phyloP scores from a whole-genome alignment of 2,329 filamentous ascomycete genomes.

The Didymella pinodella region DNA sequence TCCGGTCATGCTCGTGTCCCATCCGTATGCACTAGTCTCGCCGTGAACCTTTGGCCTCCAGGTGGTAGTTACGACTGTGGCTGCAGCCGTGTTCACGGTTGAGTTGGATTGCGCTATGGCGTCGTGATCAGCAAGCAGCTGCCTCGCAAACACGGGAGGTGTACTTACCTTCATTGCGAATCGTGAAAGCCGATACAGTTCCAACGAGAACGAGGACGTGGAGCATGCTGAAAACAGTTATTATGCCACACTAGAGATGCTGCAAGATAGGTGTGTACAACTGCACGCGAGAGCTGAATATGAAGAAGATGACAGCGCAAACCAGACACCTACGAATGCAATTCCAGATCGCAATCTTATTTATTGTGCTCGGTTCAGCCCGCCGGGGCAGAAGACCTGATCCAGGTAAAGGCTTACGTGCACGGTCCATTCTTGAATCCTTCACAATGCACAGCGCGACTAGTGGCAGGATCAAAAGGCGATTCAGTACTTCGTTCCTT shows the following conservation, averaged over 20 bases:
- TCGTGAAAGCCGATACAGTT: background rate
- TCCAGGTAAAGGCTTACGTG: conserved; percentile 14
- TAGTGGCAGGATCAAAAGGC: background rate
- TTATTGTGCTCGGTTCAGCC: conserved; percentile 4
- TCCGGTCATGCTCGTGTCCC: background rate
- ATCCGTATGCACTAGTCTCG: background rate
- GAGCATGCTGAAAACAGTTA: background rate
- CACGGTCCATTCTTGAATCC: conserved; percentile 9
- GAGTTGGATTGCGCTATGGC: conserved; percentile 3
- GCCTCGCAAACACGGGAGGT: no score
- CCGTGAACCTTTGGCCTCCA: conserved; percentile 3
- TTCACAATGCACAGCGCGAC: conserved; percentile 1
- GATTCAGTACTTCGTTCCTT: background rate
- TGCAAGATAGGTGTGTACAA: background rate
- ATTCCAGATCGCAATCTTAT: conserved; percentile 2
- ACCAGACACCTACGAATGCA: background rate
- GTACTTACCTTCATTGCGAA: conserved; percentile 1
- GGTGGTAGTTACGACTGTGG: background rate
- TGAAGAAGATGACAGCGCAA: background rate
- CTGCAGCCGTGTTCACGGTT: background rate
- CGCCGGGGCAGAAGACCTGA: conserved; percentile 1
- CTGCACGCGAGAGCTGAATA: background rate
- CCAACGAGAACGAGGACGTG: background rate
- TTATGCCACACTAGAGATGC: background rate
- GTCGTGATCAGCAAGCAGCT: background rate